Evolutionary conservation across 2,329 filamentous ascomycete species (phyloP), one percentile per base, ranked within the genome.

Genomic region (Trichoderma asperellum): DNA sequence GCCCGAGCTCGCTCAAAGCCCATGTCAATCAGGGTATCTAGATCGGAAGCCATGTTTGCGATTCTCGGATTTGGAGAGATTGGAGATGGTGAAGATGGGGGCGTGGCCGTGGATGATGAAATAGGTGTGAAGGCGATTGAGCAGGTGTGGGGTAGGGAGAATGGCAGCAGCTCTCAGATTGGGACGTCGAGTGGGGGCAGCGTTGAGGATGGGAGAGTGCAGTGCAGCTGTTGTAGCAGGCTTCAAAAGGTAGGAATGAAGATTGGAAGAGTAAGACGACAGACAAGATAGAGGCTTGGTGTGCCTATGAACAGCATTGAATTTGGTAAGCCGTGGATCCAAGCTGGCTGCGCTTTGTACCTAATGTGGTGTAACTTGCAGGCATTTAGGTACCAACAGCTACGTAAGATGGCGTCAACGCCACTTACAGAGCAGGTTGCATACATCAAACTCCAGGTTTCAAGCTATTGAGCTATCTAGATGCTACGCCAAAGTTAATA

Each of bases 1-100:
- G 93, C 91, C 73, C 92, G 90, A 76, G 93, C 88, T 76, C 89
- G 88, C 73, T 97, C 93, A 77, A 99, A 99, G 80, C 89, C 89
- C 88, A 92, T 91, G 64, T 91, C 89, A 72, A 91, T 77, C 74
- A 92, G 81, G 43, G 85, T 80, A 21, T 89, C 84, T 21, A 91
- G 82, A 74, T 91, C 88, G 56, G 87, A 84, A 72, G 85, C 82
- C 72, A 86, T 85, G 1, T 40, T 59, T 47, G 29, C 29, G 27
- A 7, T 40, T 67, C 21, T 67, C n/a, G 55, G 7, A 2, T 37
- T 21, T 21, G 49, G 49, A 32, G 37, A 40, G 29, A 5, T 55
- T 40, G 14, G 34, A 53, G 65, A 55, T 68, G 64, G 12, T 34
- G 55, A 59, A 14, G 52, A 29, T 57, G 35, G 34, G 35, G 58